These are phyloP conservation scores for Wickerhamiella occidentalis DNA, from an alignment of 805 yeast species.

Conservation along the genomic window DNA sequence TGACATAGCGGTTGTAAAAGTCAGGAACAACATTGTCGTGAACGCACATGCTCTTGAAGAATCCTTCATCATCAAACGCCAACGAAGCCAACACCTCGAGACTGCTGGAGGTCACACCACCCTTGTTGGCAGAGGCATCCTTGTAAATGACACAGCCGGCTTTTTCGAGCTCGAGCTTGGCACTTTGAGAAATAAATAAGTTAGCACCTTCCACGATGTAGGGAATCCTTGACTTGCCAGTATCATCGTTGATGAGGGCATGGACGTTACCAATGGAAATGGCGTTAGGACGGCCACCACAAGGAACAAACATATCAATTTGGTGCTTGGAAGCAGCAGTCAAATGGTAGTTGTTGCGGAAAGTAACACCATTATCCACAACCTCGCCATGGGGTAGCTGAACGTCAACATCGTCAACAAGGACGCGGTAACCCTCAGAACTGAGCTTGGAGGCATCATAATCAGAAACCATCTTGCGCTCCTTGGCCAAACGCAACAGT, in stretches of 20 bases:
- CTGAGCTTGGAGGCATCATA: slow-evolving; percentile 60
- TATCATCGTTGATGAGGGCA: slow-evolving; percentile 56
- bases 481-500: slow-evolving; percentile 62
- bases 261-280: slow-evolving; percentile 75
- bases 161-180: slow-evolving; percentile 71
- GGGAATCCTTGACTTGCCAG: slow-evolving; percentile 63
- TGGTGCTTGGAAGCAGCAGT: slow-evolving; percentile 51
- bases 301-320: slow-evolving; percentile 84
- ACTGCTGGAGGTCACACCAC: slow-evolving; percentile 97
- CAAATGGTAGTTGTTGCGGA: slow-evolving; percentile 84
- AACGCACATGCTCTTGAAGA: slow-evolving; percentile 68
- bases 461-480: slow-evolving; percentile 59
- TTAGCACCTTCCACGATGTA: slow-evolving; percentile 97
- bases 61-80: slow-evolving; percentile 75
- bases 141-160: slow-evolving; percentile 83
- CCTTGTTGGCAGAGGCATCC: slow-evolving; percentile 95
- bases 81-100: slow-evolving; percentile 90
- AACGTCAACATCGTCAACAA: slow-evolving; percentile 74
- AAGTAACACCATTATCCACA: slow-evolving; percentile 73
- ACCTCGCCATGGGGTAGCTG: slow-evolving; percentile 63
- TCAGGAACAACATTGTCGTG: slow-evolving; percentile 45
- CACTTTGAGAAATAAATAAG: slow-evolving; percentile 86
- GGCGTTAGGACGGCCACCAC: slow-evolving; percentile 98
- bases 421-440: slow-evolving; percentile 63
- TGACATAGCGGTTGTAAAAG: slow-evolving; percentile 74